Conservation (phyloP, 2,329 filamentous ascomycete genomes). For the Byssothecium circinans region DNA sequence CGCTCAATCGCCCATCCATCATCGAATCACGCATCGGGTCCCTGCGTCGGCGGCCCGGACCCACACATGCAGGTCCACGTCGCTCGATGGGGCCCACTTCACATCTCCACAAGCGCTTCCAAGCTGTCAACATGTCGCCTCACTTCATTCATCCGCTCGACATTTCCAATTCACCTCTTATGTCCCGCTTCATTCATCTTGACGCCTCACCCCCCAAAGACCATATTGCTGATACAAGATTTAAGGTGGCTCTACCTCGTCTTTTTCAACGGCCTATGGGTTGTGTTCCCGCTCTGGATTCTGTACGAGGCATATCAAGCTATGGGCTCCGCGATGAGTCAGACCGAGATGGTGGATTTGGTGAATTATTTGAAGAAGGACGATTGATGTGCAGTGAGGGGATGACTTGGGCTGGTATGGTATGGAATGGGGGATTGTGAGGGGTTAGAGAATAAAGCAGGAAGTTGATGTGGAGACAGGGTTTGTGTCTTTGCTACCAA, state of each 20-base stretch:
- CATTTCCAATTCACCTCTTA: not conserved
- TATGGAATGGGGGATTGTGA: too few species aligned
- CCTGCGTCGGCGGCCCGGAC: constrained; percentile 3
- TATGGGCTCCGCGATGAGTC: constrained; percentile 42
- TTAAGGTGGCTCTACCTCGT: constrained; percentile 61
- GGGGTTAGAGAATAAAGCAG: not conserved
- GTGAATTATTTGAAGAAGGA: constrained; percentile 44
- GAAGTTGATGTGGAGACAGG: too few species aligned
- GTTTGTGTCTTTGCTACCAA: too few species aligned
- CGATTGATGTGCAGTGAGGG: not conserved
- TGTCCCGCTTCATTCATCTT: not conserved
- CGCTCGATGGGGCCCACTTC: not conserved
- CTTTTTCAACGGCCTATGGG: constrained; percentile 68
- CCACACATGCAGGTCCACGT: constrained; percentile 5
- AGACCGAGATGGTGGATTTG: constrained; percentile 42
- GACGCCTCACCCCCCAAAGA: too few species aligned
- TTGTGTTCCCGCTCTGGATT: constrained; percentile 61
- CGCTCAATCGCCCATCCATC: not conserved
- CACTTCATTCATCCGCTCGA: not conserved
- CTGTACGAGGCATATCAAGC: constrained; percentile 55
- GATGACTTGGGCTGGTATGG: not conserved
- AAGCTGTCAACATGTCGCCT: not conserved
- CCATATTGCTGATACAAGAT: not conserved
- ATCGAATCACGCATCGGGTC: not conserved
- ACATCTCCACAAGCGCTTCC: not conserved